Evolutionary conservation across 2,329 filamentous ascomycete genomes (phyloP), one percentile per base, ranked within the genome.

Genomic region (Tolypocladium nubicola): DNA sequence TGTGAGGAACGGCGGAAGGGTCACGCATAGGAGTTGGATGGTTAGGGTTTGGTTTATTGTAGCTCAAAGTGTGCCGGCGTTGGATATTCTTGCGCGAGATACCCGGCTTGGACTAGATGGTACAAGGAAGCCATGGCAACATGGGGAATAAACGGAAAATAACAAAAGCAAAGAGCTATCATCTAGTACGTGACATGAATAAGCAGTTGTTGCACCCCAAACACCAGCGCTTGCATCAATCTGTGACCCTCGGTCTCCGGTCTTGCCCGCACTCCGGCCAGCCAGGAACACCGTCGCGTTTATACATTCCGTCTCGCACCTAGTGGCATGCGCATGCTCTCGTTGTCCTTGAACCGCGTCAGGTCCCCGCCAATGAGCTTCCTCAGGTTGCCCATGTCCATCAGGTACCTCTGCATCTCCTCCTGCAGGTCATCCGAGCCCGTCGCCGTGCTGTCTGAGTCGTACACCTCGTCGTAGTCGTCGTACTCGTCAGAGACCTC

Each of bases 361-460:
- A 88, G 83, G 70, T 97, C 94, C 65, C 94, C 90, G 8, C 83
- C 85, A 61, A 97, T 84, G 75, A 74, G 63, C 63, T 72, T 73
- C 41, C 71, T 64, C 60, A 74, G 58, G 59, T 96, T 97, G 66
- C 85, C 84, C 70, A 87, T 87, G 75, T 97, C 92, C 64, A 85
- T 84, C 62, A 99, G 77, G 67, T 97, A 81, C 40, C 87, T 86
- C 63, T 92, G 85, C 79, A 96, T 93, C 66, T 90, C 85, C n/a
- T 86, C 85, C 68, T 97, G 89, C 75, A 92, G 82, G 61, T 92
- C 81, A 45, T 80, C 77, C 19, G 79, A 79, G 50, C 76, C 77
- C 54, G 82, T 77, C 67, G 59, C 70, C 21, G 71, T 75, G 59
- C 71, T 75, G 41, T 74, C 75, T 21, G 75, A 76, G 52, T 76